Evolutionary conservation across 805 yeast species (phyloP), one percentile per base, ranked within the genome.

Genomic region (Sugiyamaella lignohabitans): DNA sequence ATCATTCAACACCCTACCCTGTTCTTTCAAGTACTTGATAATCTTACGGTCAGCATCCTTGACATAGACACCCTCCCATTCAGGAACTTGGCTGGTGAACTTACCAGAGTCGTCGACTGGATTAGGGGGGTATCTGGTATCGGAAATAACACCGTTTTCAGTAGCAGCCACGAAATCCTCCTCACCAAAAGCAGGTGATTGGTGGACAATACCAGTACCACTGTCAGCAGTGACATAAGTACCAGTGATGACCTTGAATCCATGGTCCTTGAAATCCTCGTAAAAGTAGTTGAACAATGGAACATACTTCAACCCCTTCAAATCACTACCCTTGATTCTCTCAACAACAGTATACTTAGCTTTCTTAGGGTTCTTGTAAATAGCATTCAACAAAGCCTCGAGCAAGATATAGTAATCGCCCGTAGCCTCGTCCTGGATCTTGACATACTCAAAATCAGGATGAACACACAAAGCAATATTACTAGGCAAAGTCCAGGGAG

Each of bases 181-280:
- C 73, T 93, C 99, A 84, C 99, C 99, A 70, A 88, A 93, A 45
- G 98, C 93, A 54, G 99, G 98, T 42, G 98, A 80, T 67, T 89
- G 96, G 69, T 93, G 98, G 52, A 93, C 99, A 63, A 93, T 80
- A 81, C 99, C 99, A 47, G 98, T 86, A 87, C 99, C 99, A 39
- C 95, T 84, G 56, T 93, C 98, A 54, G 74, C 80, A 42, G 95
- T 79, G 59, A 93, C 98, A 61, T 85, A 93, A 58, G 76, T 84
- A 49, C 82, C 96, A 50, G 74, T 70, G 59, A 87, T 79, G 57
- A 93, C 96, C 61, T 76, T 77, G 76, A 87, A 93, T 10, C 84
- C 98, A 30, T 53, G 37, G 40, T 80, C 89, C 62, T 79, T 74
- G 71, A 79, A 91, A 51, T 75, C 68, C 32, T 87, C 88, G 56